Base-by-base conservation (phyloP, 495 filamentous ascomycete species). In the Hyaloscypha hepaticicola region DNA sequence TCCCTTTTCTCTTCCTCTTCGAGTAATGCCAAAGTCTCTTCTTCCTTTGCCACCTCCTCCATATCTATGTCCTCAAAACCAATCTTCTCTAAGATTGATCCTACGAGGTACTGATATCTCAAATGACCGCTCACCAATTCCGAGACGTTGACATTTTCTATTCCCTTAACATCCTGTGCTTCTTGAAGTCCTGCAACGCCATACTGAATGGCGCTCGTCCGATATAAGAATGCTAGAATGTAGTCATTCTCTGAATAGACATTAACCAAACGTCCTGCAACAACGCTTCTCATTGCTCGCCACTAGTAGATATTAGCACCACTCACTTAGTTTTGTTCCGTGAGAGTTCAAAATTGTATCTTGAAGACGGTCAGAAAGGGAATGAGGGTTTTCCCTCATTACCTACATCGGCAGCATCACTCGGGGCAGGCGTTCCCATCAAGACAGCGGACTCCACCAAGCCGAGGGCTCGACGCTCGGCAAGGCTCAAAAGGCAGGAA, bases 361-460 rank as follows among this genome's bases (percentile, higher is more conserved):
- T n/a, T n/a, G n/a, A n/a, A n/a, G n/a, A n/a, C n/a, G n/a, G n/a
- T n/a, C n/a, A n/a, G n/a, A n/a, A n/a, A n/a, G n/a, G n/a, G n/a
- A n/a, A n/a, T n/a, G n/a, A n/a, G n/a, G n/a, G n/a, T n/a, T n/a
- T n/a, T n/a, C n/a, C n/a, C n/a, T n/a, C n/a, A n/a, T n/a, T n/a
- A n/a, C n/a, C n/a, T n/a, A n/a, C n/a, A 25, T 75, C 74, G 3
- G 74, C 70, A 34, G 77, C 74, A 61, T 84, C 82, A 9, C 77
- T 77, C 0, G 94, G 94, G 3, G 85, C 86, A 1, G 95, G 92
- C 0, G 89, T 82, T 11, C 95, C 95, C 71, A 97, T 90, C 31
- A 99, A 65, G 21, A 96, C 85, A 4, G 85, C 94, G 29, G 87
- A 89, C 68, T 98, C 95, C 14, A 99, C 81, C 3, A 98, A 70